A percentile compares a stretch with the other conserved stretches of the same genome.
Evolutionary conservation across 139 green algal genomes (phyloP).

Genomic region (Asterochloris sp.): DNA sequence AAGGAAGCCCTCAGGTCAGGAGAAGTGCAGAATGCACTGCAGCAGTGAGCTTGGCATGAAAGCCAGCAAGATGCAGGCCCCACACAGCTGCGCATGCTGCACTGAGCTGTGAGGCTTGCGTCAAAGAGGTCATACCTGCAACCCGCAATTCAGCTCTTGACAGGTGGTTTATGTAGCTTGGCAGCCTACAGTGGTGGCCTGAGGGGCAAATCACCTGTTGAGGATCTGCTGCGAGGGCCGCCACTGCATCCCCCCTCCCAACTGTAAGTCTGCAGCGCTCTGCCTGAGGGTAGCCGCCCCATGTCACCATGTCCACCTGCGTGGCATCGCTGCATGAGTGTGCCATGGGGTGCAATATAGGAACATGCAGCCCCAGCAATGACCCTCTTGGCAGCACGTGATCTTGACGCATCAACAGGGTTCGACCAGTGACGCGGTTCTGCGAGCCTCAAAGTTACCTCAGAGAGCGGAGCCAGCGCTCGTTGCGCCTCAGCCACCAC

Average conservation of each 20-base stretch:
- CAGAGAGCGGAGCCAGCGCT: conserved; percentile 32
- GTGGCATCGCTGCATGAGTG: background rate
- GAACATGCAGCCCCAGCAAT: background rate
- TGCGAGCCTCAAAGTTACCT: conserved; percentile 20
- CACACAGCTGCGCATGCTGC: background rate
- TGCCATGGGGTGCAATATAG: background rate
- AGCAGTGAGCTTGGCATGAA: background rate
- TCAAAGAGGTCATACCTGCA: background rate
- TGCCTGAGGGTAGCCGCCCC: conserved; percentile 65
- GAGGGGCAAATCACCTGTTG: no score
- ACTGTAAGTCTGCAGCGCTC: conserved; percentile 43
- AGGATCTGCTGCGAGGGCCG: background rate
- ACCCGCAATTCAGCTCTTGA: background rate
- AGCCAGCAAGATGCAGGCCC: background rate
- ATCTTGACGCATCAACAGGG: background rate
- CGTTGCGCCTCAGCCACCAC: conserved; percentile 48
- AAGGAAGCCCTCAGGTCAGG: background rate
- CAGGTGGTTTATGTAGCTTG: background rate
- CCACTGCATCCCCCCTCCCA: background rate
- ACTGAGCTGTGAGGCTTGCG: background rate
- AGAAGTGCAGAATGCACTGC: background rate
- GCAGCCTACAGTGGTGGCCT: background rate
- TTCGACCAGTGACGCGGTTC: background rate
- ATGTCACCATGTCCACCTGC: background rate
- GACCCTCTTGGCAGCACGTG: background rate